These are phyloP conservation scores for Pueraria montana DNA, from an alignment of 306 rosid genomes.

Conservation along the genomic window DNA sequence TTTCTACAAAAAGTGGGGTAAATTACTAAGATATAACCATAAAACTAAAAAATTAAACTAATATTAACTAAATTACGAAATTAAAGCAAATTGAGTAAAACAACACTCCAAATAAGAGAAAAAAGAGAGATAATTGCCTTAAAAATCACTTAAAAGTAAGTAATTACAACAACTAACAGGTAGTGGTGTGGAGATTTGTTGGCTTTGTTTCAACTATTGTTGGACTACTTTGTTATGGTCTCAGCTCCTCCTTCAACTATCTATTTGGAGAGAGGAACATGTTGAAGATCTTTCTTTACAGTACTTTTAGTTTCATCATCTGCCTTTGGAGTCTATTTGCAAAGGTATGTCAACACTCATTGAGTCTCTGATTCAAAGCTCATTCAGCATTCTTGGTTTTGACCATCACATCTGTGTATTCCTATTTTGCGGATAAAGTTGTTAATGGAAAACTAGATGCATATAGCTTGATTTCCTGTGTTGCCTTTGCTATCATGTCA, in stretches of 20 bases:
- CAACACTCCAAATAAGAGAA: too few species aligned
- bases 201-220: too few species aligned
- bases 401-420: conserved; percentile 35
- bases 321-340: conserved; percentile 18
- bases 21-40: too few species aligned
- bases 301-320: not conserved
- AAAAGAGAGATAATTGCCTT: too few species aligned
- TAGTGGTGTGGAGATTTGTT: too few species aligned
- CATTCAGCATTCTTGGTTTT: conserved; percentile 22
- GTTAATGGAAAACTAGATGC: conserved; percentile 43
- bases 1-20: too few species aligned
- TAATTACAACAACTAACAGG: not conserved
- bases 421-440: conserved; percentile 35
- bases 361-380: conserved; percentile 3
- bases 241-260: too few species aligned
- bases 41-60: too few species aligned
- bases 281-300: conserved; percentile 3
- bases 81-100: too few species aligned
- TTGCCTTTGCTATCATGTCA: conserved; percentile 39
- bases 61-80: too few species aligned
- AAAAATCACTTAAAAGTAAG: too few species aligned
- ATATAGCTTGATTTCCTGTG: conserved; percentile 27
- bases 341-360: not conserved
- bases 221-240: too few species aligned
- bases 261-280: conserved; percentile 35